Evolutionary conservation across 306 rosid species (phyloP).

Genomic region (Coriaria nepalensis): DNA sequence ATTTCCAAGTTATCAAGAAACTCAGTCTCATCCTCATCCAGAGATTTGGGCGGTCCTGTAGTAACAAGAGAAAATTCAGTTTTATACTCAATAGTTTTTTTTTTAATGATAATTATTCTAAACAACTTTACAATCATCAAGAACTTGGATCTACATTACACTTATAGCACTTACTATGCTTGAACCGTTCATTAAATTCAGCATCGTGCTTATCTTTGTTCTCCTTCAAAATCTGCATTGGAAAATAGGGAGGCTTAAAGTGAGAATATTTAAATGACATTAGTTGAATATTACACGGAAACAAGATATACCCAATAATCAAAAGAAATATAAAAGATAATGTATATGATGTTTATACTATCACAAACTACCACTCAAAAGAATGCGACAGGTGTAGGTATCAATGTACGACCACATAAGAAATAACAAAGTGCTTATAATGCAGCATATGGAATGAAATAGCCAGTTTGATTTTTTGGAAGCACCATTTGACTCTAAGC

Average conservation of each 20-base stretch:
- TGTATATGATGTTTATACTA: no score
- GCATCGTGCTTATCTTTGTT: constrained; percentile 85
- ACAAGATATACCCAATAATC: no score
- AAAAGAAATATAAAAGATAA: no score
- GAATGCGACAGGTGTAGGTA: no score
- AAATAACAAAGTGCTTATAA: no score
- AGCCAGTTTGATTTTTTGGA: no score
- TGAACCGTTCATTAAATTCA: constrained; percentile 82
- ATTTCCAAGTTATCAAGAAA: constrained; percentile 66
- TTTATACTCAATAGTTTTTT: neutral
- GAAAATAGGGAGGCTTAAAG: neutral
- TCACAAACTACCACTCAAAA: no score
- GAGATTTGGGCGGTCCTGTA: constrained; percentile 92
- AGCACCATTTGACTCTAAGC: no score
- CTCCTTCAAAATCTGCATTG: constrained; percentile 63
- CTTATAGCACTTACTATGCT: constrained; percentile 63
- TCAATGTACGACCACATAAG: no score
- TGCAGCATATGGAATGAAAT: no score
- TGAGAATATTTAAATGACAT: neutral
- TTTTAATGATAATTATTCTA: neutral
- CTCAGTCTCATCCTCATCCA: constrained; percentile 91
- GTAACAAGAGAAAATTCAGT: neutral
- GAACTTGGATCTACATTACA: constrained; percentile 6
- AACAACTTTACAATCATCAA: neutral
- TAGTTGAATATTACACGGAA: neutral